These are phyloP conservation scores for Cylindrodendrum hubeiense DNA, from an alignment of 2,329 filamentous ascomycete species.

Conservation along the genomic window DNA sequence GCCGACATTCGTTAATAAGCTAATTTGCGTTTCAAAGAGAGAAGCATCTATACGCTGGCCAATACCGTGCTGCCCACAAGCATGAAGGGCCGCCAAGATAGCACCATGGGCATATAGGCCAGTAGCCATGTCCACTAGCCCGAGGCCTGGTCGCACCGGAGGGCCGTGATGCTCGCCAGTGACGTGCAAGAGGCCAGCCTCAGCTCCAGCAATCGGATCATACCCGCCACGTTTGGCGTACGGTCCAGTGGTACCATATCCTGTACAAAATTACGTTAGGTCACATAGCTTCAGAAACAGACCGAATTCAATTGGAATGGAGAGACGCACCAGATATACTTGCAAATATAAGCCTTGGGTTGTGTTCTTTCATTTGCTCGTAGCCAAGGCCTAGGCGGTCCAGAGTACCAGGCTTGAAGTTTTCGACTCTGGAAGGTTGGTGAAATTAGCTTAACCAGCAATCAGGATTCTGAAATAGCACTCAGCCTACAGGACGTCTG, in stretches of 20 bases:
- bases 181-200: conserved; percentile 58
- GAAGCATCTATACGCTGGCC: conserved; percentile 59
- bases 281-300: no score
- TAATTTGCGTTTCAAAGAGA: conserved; percentile 59
- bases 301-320: background rate
- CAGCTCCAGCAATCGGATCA: conserved; percentile 58
- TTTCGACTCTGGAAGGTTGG: conserved; percentile 49
- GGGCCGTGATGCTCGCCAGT: conserved; percentile 55
- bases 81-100: conserved; percentile 55
- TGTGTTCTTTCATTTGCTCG: conserved; percentile 49
- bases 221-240: conserved; percentile 58
- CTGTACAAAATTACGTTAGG: no score
- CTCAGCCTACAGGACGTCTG: conserved; percentile 53
- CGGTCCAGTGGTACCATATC: conserved; percentile 52
- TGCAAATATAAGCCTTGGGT: conserved; percentile 56
- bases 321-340: conserved; percentile 50
- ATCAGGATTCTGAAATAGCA: no score
- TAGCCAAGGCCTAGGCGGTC: conserved; percentile 57
- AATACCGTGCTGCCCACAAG: conserved; percentile 51
- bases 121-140: conserved; percentile 58
- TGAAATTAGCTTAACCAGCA: no score
- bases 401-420: conserved; percentile 57
- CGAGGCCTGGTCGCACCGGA: conserved; percentile 56
- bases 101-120: conserved; percentile 60
- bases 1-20: conserved; percentile 57